Evolutionary conservation across 1,284 basidiomycete genomes (phyloP).

Genomic region (Cystobasidiaceae sp.): DNA sequence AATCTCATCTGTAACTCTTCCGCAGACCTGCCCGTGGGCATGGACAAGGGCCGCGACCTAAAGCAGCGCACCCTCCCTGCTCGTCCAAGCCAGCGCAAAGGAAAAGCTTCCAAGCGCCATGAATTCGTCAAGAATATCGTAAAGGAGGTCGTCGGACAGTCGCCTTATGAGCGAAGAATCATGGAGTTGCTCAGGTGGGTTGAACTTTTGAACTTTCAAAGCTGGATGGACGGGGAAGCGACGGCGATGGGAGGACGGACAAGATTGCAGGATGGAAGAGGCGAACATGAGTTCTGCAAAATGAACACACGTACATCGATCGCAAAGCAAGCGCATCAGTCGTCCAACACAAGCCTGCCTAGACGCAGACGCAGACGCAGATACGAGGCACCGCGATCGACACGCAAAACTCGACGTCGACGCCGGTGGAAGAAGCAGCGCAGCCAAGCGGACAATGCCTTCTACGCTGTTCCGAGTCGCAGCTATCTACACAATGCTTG

Average conservation of each 20-base stretch:
- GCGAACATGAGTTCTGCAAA: no score
- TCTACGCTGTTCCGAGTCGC: no score
- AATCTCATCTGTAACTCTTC: neutral
- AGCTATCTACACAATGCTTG: no score
- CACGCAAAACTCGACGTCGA: no score
- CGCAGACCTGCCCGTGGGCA: conserved; percentile 80
- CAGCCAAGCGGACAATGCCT: no score
- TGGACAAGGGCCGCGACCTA: conserved; percentile 89
- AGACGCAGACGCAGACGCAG: no score
- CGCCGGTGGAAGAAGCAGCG: no score
- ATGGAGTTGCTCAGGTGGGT: conserved; percentile 67
- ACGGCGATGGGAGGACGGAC: neutral
- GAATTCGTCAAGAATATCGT: conserved; percentile 86
- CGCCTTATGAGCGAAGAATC: conserved; percentile 96
- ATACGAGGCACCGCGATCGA: no score
- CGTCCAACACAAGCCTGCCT: no score
- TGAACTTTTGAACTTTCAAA: no score
- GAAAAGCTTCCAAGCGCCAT: conserved; percentile 71
- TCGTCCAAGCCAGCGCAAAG: conserved; percentile 90
- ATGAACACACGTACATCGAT: no score
- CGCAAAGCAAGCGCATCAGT: neutral
- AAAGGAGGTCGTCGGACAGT: conserved; percentile 88
- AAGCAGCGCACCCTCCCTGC: conserved; percentile 72
- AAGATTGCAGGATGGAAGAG: neutral
- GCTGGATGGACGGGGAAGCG: no score